Conservation (phyloP, 2,329 filamentous ascomycete species). For the Thielaviopsis populi region DNA sequence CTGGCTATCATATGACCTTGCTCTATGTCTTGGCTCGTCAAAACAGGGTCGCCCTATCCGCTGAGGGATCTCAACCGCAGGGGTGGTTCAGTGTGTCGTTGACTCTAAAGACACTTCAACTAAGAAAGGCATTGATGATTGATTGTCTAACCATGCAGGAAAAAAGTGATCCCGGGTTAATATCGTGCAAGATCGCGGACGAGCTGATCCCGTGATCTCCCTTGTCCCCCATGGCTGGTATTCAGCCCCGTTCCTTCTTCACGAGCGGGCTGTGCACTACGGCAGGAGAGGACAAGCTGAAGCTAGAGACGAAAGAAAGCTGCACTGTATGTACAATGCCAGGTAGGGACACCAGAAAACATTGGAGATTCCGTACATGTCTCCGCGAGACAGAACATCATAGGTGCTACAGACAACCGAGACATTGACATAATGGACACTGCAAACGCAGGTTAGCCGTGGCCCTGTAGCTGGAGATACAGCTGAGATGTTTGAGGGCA, state of each 20-base stretch:
- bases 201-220: slow-evolving; percentile 2
- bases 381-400: not conserved
- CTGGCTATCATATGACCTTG: not conserved
- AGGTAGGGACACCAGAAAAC: not conserved
- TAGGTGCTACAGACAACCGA: not conserved
- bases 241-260: not conserved
- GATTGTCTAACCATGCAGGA: not conserved
- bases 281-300: not conserved
- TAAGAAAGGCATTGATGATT: not conserved
- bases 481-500: not conserved
- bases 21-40: not conserved
- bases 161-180: not conserved
- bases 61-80: not conserved
- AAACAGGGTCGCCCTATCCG: not conserved
- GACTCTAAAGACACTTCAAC: not conserved
- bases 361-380: not conserved
- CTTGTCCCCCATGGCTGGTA: not conserved
- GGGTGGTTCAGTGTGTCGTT: not conserved
- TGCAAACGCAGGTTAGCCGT: not conserved
- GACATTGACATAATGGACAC: no score
- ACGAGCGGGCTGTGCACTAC: not conserved
- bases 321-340: not conserved
- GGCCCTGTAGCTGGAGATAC: not conserved
- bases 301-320: not conserved
- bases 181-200: not conserved